Conservation (phyloP, 208 protist genomes). For the Acanthamoeba sp. region DNA sequence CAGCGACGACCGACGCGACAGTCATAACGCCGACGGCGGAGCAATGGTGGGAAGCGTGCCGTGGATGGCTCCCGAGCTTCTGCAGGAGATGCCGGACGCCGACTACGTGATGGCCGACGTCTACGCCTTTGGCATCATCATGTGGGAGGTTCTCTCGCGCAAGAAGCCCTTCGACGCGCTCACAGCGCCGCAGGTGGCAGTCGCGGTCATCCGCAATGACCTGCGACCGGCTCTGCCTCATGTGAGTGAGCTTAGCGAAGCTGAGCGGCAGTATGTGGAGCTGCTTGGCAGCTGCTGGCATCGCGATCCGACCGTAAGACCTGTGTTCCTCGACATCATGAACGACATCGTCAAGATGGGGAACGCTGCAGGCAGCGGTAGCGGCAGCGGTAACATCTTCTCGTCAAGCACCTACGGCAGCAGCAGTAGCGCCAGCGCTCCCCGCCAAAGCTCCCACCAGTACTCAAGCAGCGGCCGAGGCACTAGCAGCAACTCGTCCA, state of each 20-base stretch:
- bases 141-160: slow-evolving; percentile 15
- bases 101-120: slow-evolving; percentile 13
- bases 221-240: not conserved
- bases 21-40: not conserved
- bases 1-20: not conserved
- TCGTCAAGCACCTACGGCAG: not conserved
- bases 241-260: not conserved
- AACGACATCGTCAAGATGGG: slow-evolving; percentile 17
- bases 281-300: not conserved
- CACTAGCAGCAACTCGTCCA: not conserved
- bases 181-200: not conserved
- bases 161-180: not conserved
- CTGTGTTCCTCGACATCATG: slow-evolving; percentile 52
- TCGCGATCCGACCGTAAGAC: not conserved
- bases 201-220: slow-evolving; percentile 20
- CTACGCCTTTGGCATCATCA: slow-evolving; percentile 41
- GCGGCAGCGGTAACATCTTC: not conserved
- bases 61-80: slow-evolving; percentile 24
- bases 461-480: not conserved
- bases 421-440: not conserved
- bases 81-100: not conserved
- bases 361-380: not conserved
- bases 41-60: not conserved
- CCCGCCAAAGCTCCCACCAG: no score
- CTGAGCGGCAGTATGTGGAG: slow-evolving; percentile 18